phyloP scores from a whole-genome alignment of 1,139 yeast genomes.

The Sugiyamaella pinicola region DNA sequence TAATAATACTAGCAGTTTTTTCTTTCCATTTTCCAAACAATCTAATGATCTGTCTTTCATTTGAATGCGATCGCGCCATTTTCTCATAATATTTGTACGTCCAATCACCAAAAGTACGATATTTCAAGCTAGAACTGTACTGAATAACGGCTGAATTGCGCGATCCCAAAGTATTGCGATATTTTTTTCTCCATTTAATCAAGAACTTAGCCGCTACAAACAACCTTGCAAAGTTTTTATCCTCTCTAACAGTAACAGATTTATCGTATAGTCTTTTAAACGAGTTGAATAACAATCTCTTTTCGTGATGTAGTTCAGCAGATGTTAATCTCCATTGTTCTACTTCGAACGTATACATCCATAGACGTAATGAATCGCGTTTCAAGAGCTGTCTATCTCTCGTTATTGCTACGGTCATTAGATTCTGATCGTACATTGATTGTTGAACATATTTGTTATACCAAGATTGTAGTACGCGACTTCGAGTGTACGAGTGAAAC shows the following conservation, averaged over 20 bases:
- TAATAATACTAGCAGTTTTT: not conserved
- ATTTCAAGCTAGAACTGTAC: conserved; percentile 7
- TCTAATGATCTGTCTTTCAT: not conserved
- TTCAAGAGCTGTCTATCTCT: conserved; percentile 21
- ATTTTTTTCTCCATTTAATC: conserved; percentile 13
- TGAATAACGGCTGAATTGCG: not conserved
- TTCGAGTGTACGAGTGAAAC: conserved; percentile 1
- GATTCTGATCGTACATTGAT: conserved; percentile 19
- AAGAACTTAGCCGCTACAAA: conserved; percentile 15
- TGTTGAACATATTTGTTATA: conserved; percentile 21
- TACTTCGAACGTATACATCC: conserved; percentile 16
- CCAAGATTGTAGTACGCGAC: not conserved
- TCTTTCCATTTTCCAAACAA: conserved; percentile 5
- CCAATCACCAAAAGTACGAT: conserved; percentile 14
- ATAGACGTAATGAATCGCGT: conserved; percentile 21
- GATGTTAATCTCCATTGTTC: conserved; percentile 17
- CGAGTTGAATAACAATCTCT: conserved; percentile 2
- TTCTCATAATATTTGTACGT: conserved; percentile 14
- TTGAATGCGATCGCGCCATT: not conserved
- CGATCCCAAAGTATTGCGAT: not conserved
- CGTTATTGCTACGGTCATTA: conserved; percentile 18
- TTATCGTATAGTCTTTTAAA: conserved; percentile 16
- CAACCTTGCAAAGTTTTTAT: conserved; percentile 10
- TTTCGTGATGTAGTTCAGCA: conserved; percentile 13
- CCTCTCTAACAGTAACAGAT: conserved; percentile 7